Percentiles rank a stretch among this genome's conserved stretches.
phyloP scores from a whole-genome alignment of 164 flowering plant genomes.

The Saururus chinensis region DNA sequence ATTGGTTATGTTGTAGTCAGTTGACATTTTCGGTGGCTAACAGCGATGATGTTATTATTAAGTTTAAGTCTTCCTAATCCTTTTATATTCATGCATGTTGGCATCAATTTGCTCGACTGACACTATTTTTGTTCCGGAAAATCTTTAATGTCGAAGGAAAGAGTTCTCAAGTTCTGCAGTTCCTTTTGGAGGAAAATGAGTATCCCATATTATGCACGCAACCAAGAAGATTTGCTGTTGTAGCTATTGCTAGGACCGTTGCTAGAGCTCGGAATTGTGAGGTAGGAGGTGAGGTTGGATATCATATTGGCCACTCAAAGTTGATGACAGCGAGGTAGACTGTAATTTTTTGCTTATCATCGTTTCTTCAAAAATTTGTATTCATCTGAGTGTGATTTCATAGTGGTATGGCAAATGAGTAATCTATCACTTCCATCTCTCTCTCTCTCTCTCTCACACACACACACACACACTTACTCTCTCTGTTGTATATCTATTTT shows the following conservation, averaged over 20 bases:
- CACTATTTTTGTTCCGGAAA: not conserved
- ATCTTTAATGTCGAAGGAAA: slow-evolving; percentile 57
- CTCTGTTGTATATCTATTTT: too few relatives aligned
- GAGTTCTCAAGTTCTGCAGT: slow-evolving; percentile 96
- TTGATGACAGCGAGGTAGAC: slow-evolving; percentile 52
- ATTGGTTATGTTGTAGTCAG: too few relatives aligned
- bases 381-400: not conserved
- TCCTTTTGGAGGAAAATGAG: slow-evolving; percentile 61
- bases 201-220: slow-evolving; percentile 88
- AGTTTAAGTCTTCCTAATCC: not conserved
- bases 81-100: not conserved
- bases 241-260: slow-evolving; percentile 93
- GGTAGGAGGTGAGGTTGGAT: slow-evolving; percentile 90
- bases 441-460: too few relatives aligned
- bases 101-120: not conserved
- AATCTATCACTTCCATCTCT: too few relatives aligned
- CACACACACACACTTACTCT: too few relatives aligned
- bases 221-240: slow-evolving; percentile 97
- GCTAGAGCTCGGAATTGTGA: slow-evolving; percentile 73
- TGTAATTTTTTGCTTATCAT: not conserved
- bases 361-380: too few relatives aligned
- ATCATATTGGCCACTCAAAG: slow-evolving; percentile 88
- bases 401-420: too few relatives aligned
- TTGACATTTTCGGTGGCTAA: too few relatives aligned
- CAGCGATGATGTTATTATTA: too few relatives aligned